Evolutionary conservation across 1,284 basidiomycete genomes (phyloP).

Genomic region (Melampsora larici-populina): DNA sequence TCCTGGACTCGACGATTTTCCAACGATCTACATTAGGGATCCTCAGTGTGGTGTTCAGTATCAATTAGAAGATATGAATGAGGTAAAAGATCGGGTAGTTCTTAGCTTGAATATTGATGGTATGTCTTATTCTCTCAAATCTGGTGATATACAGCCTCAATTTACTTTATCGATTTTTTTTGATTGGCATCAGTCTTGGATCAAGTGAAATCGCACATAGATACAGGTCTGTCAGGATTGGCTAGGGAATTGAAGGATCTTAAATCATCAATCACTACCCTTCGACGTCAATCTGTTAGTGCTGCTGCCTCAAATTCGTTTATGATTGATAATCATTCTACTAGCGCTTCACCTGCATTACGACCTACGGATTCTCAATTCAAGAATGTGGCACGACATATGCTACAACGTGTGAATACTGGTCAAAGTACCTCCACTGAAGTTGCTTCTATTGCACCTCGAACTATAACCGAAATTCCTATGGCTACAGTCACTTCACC

Average conservation of each 20-base stretch:
- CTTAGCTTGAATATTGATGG: conserved; percentile 94
- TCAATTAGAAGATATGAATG: conserved; percentile 91
- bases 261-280: conserved; percentile 63
- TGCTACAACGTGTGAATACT: conserved; percentile 51
- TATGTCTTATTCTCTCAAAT: conserved; percentile 58
- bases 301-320: conserved; percentile 44
- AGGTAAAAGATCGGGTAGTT: conserved; percentile 80
- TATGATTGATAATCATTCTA: background rate
- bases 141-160: background rate
- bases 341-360: conserved; percentile 62
- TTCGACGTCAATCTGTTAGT: conserved; percentile 58
- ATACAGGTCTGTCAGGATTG: conserved; percentile 77
- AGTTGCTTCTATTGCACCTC: background rate
- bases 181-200: conserved; percentile 69
- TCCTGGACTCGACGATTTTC: conserved; percentile 82
- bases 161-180: background rate
- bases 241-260: conserved; percentile 89
- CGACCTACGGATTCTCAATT: conserved; percentile 72
- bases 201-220: conserved; percentile 97
- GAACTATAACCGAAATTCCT: conserved; percentile 8
- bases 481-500: conserved; percentile 28
- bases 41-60: conserved; percentile 86
- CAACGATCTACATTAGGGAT: conserved; percentile 91
- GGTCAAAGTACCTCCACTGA: conserved; percentile 1
- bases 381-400: conserved; percentile 65